Conservation (phyloP, 805 yeast species). For the Metschnikowia koreensis region DNA sequence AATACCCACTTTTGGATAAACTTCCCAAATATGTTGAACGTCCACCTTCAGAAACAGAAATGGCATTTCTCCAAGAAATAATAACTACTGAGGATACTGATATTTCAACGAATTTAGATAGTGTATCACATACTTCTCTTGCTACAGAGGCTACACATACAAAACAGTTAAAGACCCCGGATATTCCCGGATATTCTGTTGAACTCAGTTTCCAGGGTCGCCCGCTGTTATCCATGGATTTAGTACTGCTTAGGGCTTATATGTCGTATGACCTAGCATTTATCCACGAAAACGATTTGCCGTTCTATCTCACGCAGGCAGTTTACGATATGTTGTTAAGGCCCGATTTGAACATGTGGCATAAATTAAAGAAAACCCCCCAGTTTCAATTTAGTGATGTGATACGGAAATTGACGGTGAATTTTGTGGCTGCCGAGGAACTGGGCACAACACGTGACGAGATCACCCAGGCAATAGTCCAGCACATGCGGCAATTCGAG, state of each 20-base stretch:
- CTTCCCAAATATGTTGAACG: conserved; percentile 11
- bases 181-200: conserved; percentile 17
- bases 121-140: background rate
- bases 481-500: conserved; percentile 6
- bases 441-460: conserved; percentile 10
- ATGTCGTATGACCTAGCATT: conserved; percentile 38
- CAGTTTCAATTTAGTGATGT: conserved; percentile 1
- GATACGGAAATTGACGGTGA: conserved; percentile 7
- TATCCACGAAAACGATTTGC: conserved; percentile 57
- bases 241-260: conserved; percentile 36
- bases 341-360: conserved; percentile 23
- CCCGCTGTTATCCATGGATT: conserved; percentile 46
- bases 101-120: background rate
- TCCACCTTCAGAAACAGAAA: conserved; percentile 2
- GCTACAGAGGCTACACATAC: background rate
- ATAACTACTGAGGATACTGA: conserved; percentile 2
- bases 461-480: conserved; percentile 4
- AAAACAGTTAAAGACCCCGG: background rate
- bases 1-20: conserved; percentile 13
- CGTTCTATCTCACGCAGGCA: conserved; percentile 56
- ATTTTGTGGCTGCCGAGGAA: conserved; percentile 20
- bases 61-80: background rate
- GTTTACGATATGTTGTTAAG: conserved; percentile 30
- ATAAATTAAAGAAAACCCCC: background rate
- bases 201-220: conserved; percentile 39